Evolutionary conservation across 192 early-diverging fungal species (phyloP).

Genomic region (Gorgonomyces haynaldii): DNA sequence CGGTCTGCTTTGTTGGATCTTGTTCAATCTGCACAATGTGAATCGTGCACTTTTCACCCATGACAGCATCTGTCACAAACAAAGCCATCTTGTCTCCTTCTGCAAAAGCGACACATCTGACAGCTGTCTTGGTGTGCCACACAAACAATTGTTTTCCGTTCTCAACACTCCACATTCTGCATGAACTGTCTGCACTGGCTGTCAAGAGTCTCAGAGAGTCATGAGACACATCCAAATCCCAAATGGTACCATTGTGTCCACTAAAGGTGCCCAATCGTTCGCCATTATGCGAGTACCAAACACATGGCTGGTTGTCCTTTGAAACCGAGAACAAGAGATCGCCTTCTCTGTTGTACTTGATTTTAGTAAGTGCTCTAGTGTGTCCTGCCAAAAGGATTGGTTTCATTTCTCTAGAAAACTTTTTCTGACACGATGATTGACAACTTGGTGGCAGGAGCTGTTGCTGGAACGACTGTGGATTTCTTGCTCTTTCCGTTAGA

Average conservation of each 20-base stretch:
- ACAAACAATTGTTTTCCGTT: conserved; percentile 83
- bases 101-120: conserved; percentile 81
- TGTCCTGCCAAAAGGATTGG: conserved; percentile 97
- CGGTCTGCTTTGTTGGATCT: conserved; percentile 54
- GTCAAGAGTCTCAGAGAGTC: conserved; percentile 67
- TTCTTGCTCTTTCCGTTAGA: conserved; percentile 89
- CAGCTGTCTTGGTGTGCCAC: conserved; percentile 82
- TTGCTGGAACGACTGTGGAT: conserved; percentile 90
- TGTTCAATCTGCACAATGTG: conserved; percentile 69
- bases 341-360: conserved; percentile 97
- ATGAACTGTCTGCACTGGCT: conserved; percentile 84
- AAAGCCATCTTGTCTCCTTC: conserved; percentile 79
- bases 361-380: conserved; percentile 88
- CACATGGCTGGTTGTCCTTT: conserved; percentile 87
- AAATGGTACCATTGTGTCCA: conserved; percentile 88
- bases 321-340: conserved; percentile 91
- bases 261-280: conserved; percentile 78
- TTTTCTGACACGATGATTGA: neutral
- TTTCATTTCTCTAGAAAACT: conserved; percentile 34
- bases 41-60: conserved; percentile 82
- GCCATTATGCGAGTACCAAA: conserved; percentile 97
- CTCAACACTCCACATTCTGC: conserved; percentile 83
- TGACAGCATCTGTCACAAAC: conserved; percentile 90
- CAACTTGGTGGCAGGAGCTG: conserved; percentile 53
- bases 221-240: conserved; percentile 91